Conservation (phyloP, 805 yeast species). For the Zygosaccharomyces gambellarensis region DNA sequence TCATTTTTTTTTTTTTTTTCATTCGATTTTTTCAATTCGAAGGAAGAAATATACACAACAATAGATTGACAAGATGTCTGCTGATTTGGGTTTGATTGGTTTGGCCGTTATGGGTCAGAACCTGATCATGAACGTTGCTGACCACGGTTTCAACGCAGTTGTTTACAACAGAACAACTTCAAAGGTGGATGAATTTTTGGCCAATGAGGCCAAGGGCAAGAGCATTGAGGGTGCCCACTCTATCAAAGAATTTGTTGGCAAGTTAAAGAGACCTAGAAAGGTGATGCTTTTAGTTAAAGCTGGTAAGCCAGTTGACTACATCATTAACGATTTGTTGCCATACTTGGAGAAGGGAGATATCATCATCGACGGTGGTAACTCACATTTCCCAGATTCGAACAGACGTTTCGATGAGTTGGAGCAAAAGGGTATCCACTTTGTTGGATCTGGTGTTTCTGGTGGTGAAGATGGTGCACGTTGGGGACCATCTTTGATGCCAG, state of each 20-base stretch:
- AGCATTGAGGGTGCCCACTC: constrained; percentile 94
- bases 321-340: constrained; percentile 84
- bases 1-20: too few relatives aligned
- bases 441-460: constrained; percentile 99
- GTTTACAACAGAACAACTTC: constrained; percentile 97
- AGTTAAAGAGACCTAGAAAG: constrained; percentile 96
- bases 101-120: constrained; percentile 99
- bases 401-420: constrained; percentile 90
- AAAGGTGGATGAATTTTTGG: constrained; percentile 91
- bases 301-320: constrained; percentile 88
- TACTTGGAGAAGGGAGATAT: constrained; percentile 93
- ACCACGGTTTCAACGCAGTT: constrained; percentile 96
- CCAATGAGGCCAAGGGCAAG: constrained; percentile 94
- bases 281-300: constrained; percentile 93
- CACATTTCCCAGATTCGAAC: constrained; percentile 98
- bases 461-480: constrained; percentile 99
- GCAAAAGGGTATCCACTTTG: constrained; percentile 81
- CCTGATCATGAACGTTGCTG: constrained; percentile 95
- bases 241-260: constrained; percentile 76
- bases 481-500: constrained; percentile 99
- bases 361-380: constrained; percentile 99
- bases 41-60: too few relatives aligned
- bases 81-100: constrained; percentile 98
- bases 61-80: constrained; percentile 5
- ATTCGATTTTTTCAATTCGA: too few relatives aligned